Evolutionary conservation across 345 rosid genomes (phyloP).

Genomic region (Rhodomyrtus tomentosa): DNA sequence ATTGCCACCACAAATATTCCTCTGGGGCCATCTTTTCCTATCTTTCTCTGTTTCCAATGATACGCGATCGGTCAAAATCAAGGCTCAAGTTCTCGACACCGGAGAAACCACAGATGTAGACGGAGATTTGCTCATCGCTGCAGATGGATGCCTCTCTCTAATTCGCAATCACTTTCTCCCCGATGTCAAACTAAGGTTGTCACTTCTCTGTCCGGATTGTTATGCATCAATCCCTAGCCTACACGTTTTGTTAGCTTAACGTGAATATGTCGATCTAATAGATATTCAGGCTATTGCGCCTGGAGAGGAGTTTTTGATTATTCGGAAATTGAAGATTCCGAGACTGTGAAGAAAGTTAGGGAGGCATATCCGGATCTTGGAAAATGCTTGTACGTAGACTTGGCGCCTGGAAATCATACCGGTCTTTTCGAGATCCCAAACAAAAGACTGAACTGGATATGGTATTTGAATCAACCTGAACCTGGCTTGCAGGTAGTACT

Average conservation of each 20-base stretch:
- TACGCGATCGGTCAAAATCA: conserved; percentile 24
- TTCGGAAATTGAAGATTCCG: conserved; percentile 37
- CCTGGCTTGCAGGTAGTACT: conserved; percentile 44
- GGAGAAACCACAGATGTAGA: conserved; percentile 31
- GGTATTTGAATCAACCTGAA: conserved; percentile 65
- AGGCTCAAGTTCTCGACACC: conserved; percentile 31
- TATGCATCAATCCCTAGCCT: neutral
- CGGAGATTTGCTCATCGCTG: conserved; percentile 67
- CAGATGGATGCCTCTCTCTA: conserved; percentile 64
- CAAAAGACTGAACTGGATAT: conserved; percentile 62
- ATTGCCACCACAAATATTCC: conserved; percentile 37
- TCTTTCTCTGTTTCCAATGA: conserved; percentile 41
- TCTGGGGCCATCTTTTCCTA: conserved; percentile 52
- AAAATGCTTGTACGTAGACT: conserved; percentile 45
- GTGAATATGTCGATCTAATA: neutral
- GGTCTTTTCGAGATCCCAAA: conserved; percentile 51
- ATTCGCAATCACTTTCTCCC: conserved; percentile 50
- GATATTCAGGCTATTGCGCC: conserved; percentile 77
- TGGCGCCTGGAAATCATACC: conserved; percentile 30
- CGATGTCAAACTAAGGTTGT: conserved; percentile 47
- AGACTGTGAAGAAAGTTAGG: conserved; percentile 24
- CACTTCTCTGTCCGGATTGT: neutral
- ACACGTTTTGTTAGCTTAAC: neutral
- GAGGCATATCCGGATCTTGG: conserved; percentile 49
- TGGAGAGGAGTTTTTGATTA: conserved; percentile 74